Percentiles rank a stretch among this genome's conserved stretches.
phyloP scores from a whole-genome alignment of 164 flowering plant species.

The Berberis vulgaris region DNA sequence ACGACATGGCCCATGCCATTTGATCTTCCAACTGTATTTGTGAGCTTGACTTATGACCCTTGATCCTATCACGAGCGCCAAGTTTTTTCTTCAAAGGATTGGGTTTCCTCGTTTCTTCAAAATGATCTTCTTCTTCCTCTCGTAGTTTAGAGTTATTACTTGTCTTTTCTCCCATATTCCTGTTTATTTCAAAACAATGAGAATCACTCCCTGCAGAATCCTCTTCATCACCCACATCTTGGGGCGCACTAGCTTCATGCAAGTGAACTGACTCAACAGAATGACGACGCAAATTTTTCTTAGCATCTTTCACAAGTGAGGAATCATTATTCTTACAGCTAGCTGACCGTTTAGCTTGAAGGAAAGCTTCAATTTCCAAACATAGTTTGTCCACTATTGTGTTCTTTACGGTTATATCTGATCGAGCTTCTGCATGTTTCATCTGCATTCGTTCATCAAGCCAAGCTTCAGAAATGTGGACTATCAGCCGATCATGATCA shows the following conservation, averaged over 20 bases:
- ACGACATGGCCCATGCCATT: constrained; percentile 13
- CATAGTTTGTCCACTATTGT: constrained; percentile 48
- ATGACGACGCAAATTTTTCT: constrained; percentile 19
- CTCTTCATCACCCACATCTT: constrained; percentile 45
- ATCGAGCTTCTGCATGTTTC: constrained; percentile 37
- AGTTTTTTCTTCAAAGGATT: constrained; percentile 23
- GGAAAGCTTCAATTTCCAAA: constrained; percentile 60
- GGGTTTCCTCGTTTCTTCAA: constrained; percentile 19
- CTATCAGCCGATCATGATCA: constrained; percentile 36
- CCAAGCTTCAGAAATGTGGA: constrained; percentile 88
- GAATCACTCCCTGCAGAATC: constrained; percentile 36
- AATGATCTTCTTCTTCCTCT: constrained; percentile 20
- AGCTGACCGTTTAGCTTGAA: constrained; percentile 33
- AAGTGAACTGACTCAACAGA: constrained; percentile 63
- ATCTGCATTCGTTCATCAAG: constrained; percentile 76
- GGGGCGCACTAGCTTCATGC: constrained; percentile 67
- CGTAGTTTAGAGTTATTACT: constrained; percentile 13
- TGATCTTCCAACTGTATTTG: constrained; percentile 31
- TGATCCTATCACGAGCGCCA: constrained; percentile 15
- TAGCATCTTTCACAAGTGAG: constrained; percentile 12
- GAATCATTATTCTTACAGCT: constrained; percentile 11
- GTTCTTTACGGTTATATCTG: constrained; percentile 24
- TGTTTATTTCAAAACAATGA: constrained; percentile 42
- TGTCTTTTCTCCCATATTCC: constrained; percentile 19
- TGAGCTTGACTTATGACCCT: constrained; percentile 21